Percentiles rank a stretch among this genome's conserved stretches.
These are phyloP conservation scores for Candida verbasci DNA, from an alignment of 805 yeast species.

Conservation along the genomic window DNA sequence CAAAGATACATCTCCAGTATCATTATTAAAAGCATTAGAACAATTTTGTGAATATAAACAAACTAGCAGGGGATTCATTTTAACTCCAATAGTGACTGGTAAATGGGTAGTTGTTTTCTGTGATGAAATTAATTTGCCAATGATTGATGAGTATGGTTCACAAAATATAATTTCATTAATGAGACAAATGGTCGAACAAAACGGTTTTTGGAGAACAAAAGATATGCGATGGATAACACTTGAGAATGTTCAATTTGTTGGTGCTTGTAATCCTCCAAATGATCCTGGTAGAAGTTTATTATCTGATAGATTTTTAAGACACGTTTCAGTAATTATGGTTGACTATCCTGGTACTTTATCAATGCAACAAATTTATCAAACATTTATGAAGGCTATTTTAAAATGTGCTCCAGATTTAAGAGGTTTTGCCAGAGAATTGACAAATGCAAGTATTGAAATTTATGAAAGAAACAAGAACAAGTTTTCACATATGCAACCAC, in stretches of 20 bases:
- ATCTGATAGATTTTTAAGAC: slow-evolving; percentile 61
- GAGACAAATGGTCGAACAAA: slow-evolving; percentile 66
- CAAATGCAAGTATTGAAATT: slow-evolving; percentile 63
- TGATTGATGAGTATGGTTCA: slow-evolving; percentile 64
- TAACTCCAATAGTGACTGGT: slow-evolving; percentile 59
- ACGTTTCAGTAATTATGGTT: slow-evolving; percentile 61
- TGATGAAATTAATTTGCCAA: slow-evolving; percentile 87
- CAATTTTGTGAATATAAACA: slow-evolving; percentile 64
- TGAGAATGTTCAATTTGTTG: slow-evolving; percentile 74
- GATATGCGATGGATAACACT: slow-evolving; percentile 64
- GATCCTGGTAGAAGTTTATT: slow-evolving; percentile 69
- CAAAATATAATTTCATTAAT: slow-evolving; percentile 68
- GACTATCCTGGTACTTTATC: slow-evolving; percentile 73
- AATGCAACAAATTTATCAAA: slow-evolving; percentile 58
- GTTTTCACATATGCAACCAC: slow-evolving; percentile 44
- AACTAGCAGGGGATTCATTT: slow-evolving; percentile 45
- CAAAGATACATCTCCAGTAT: slow-evolving; percentile 64
- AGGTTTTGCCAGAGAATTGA: slow-evolving; percentile 48
- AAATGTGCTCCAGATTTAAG: slow-evolving; percentile 57
- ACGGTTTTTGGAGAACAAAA: slow-evolving; percentile 71
- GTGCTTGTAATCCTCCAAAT: slow-evolving; percentile 89
- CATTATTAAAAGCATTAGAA: slow-evolving; percentile 61
- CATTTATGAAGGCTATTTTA: slow-evolving; percentile 54
- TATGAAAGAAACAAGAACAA: slow-evolving; percentile 42
- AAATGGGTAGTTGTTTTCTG: slow-evolving; percentile 81